Evolutionary conservation across 345 rosid species (phyloP), one percentile per base, ranked within the genome.

Genomic region (Theobroma cacao): DNA sequence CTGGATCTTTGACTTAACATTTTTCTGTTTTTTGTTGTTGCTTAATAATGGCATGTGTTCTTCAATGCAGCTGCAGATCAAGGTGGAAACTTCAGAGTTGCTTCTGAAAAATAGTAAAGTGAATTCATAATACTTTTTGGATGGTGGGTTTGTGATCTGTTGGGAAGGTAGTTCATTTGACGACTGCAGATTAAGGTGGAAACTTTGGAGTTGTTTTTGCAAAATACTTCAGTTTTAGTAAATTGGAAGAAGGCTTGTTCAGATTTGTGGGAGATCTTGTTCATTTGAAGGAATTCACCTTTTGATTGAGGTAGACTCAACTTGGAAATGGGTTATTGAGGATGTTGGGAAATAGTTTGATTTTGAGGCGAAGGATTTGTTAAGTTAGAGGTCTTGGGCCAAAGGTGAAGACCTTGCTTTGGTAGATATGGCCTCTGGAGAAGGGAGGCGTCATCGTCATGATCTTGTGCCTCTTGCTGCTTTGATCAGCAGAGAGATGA

Each of bases 391-490:
- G 68, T 75, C 34, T 65, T 77, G 38, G 72, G 71, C 55, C 47
- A 33, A 52, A 48, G 75, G 76, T 38, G 40, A 67, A 75, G 79
- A 41, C 48, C 76, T 38, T 77, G 64, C 20, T 48, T 45, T 41
- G 45, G 30, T 75, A 48, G 50, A 65, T 34, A 94, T 94, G 97
- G 92, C 89, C 61, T 90, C 94, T 67, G 69, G 85, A 81, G 91
- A 90, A 66, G 91, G 90, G 81, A 86, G 90, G 81, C 84, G 83
- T 65, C 83, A 50, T 66, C 77, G 80, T 63, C 90, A 84, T 66
- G 87, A 79, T 83, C 89, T 92, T 71, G 94, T 92, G 65, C 93
- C 98, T 80, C 94, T 94, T 45, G 97, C 94, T 74, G 89, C 91
- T 68, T 75, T 94, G 86, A 84, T 92, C 68, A 87, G 86, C 83